A percentile compares a stretch with the other conserved stretches of the same genome.
Conservation (phyloP, 495 filamentous ascomycete genomes). For the Astrothelium macrocarpum region DNA sequence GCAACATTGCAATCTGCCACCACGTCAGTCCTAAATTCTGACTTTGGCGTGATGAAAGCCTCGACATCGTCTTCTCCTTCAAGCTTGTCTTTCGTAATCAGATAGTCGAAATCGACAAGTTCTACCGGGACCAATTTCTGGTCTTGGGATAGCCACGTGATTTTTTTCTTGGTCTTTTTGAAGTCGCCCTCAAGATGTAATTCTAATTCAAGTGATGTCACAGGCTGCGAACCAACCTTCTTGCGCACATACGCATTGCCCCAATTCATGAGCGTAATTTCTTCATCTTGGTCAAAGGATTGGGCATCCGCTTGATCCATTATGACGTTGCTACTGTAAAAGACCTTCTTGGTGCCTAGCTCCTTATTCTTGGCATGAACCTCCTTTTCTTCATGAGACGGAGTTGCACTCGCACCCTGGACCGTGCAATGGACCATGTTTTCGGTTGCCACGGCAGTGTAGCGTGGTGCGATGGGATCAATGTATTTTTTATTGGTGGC, state of each 20-base stretch:
- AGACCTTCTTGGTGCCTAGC: constrained; percentile 75
- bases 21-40: constrained; percentile 64
- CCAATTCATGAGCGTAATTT: constrained; percentile 94
- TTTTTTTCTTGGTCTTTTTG: constrained; percentile 89
- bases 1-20: constrained; percentile 73
- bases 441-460: constrained; percentile 66
- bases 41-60: constrained; percentile 66
- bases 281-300: constrained; percentile 72
- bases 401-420: constrained; percentile 54
- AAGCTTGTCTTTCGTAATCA: constrained; percentile 86
- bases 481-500: constrained; percentile 93
- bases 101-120: constrained; percentile 82
- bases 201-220: constrained; percentile 63
- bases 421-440: constrained; percentile 59
- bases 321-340: constrained; percentile 58
- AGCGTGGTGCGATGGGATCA: constrained; percentile 75
- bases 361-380: constrained; percentile 81
- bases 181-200: constrained; percentile 82
- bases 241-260: constrained; percentile 81
- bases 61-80: constrained; percentile 73
- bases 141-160: constrained; percentile 76
- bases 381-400: constrained; percentile 64
- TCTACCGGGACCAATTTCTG: constrained; percentile 73
- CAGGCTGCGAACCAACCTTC: constrained; percentile 41
- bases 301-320: constrained; percentile 82